Evolutionary conservation across 176 grass and related monocot genomes (phyloP), one percentile per base, ranked within the genome.

Genomic region (Aegilops longissima): DNA sequence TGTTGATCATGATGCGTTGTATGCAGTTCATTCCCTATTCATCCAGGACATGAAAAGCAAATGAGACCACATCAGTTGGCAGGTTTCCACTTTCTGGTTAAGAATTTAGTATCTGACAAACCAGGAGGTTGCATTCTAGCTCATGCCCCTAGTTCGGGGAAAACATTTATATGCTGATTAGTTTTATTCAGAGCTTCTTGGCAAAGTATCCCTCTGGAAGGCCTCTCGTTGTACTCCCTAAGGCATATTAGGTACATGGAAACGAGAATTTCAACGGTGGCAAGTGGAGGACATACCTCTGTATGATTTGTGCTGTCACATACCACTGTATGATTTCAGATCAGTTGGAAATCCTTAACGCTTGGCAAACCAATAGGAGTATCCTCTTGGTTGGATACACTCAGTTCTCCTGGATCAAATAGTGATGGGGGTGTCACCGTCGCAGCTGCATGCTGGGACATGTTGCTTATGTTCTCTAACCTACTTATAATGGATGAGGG

Each of bases 401-500:
- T 20, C 90, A 91, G 71, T 96, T 98, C 61, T 85, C 92, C 49
- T 86, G 71, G 68, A 98, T 98, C 12, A 76, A 91, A 79, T 24
- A 82, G 67, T 49, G 61, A 91, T 54, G 85, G 66, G 66, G 12
- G 36, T 79, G 80, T 84, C 82, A 88, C 76, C 0, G 71, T 88
- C n/a, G 82, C 90, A 84, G 78, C 87, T 88, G 90, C 92, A 36
- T 96, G 97, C 56, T 85, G 89, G 73, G 90, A 96, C 70, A 94
- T 84, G 73, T 78, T 99, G 56, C 92, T 99, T 31, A 94, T 90
- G 73, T 51, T 99, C 16, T 89, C 97, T 81, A 92, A 88, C 86
- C 77, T 99, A 79, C 80, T 99, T 77, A 99, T 99, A 86, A 80
- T 99, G 25, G 97, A 99, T 6, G 97, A 99, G 86, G 97, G 97